phyloP scores from a whole-genome alignment of 2,329 filamentous ascomycete species.

The Pseudocercospora eumusae region DNA sequence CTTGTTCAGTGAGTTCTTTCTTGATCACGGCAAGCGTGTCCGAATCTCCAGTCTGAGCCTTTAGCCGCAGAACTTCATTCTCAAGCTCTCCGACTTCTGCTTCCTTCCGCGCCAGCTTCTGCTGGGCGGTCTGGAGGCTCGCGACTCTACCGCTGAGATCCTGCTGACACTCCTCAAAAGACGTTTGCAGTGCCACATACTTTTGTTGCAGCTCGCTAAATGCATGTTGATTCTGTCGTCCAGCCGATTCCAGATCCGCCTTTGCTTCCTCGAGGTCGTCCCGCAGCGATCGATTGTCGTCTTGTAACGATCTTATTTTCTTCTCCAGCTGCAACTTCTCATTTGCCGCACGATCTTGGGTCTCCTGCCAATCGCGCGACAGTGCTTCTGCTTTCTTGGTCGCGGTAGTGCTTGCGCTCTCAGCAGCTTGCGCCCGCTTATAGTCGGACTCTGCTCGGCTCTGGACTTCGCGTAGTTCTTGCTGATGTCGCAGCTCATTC shows the following conservation, averaged over 20 bases:
- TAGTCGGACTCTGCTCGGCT: constrained; percentile 84
- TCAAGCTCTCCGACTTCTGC: constrained; percentile 72
- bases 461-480: constrained; percentile 78
- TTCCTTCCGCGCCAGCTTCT: constrained; percentile 69
- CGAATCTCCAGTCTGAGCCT: constrained; percentile 81
- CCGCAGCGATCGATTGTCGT: constrained; percentile 70
- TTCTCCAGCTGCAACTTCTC: constrained; percentile 59
- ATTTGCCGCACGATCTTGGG: constrained; percentile 56
- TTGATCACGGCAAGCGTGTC: constrained; percentile 85
- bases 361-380: constrained; percentile 56
- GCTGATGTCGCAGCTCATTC: constrained; percentile 72
- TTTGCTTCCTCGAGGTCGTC: constrained; percentile 84
- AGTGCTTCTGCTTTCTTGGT: constrained; percentile 58
- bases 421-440: constrained; percentile 61
- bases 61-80: constrained; percentile 78
- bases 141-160: constrained; percentile 60
- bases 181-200: constrained; percentile 58
- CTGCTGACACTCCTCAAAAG: constrained; percentile 58
- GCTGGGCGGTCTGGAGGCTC: constrained; percentile 62
- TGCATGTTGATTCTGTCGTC: constrained; percentile 64
- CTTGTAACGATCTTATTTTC: constrained; percentile 59
- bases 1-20: constrained; percentile 84
- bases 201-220: constrained; percentile 63
- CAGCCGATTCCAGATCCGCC: constrained; percentile 68
- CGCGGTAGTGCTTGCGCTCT: constrained; percentile 54